Percentiles rank a stretch among this genome's conserved stretches.
Conservation (phyloP, 2,329 filamentous ascomycete genomes). For the Paramyrothecium roridum region DNA sequence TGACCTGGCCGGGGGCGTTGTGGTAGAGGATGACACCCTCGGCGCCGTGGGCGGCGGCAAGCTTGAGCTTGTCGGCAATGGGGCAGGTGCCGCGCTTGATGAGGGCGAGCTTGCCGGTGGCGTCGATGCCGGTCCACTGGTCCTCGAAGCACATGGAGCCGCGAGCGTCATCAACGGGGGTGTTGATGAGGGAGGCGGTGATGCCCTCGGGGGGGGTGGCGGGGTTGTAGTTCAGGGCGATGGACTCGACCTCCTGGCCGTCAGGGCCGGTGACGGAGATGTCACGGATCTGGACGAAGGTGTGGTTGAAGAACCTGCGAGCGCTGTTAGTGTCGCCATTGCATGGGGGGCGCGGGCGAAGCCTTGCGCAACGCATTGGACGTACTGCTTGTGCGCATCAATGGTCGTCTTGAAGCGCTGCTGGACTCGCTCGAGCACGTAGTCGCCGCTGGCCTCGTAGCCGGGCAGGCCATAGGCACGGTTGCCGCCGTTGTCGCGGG, state of each 20-base stretch:
- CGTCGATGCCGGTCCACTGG: constrained; percentile 36
- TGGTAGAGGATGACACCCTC: constrained; percentile 56
- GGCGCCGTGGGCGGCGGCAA: constrained; percentile 32
- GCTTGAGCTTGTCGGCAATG: constrained; percentile 34
- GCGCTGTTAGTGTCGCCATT: background rate
- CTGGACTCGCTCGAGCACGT: constrained; percentile 44
- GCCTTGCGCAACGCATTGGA: background rate
- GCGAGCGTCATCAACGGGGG: constrained; percentile 26
- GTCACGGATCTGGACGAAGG: constrained; percentile 37
- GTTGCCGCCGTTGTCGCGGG: constrained; percentile 52
- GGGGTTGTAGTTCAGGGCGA: constrained; percentile 38
- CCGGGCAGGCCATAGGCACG: constrained; percentile 58
- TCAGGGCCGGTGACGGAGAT: constrained; percentile 42
- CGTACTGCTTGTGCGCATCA: constrained; percentile 37
- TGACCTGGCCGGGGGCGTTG: constrained; percentile 45
- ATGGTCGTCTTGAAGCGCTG: constrained; percentile 36
- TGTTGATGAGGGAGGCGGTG: constrained; percentile 26
- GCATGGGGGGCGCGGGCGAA: too few relatives aligned
- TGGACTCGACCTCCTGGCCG: constrained; percentile 38
- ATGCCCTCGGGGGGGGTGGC: constrained; percentile 30
- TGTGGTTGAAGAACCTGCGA: constrained; percentile 36
- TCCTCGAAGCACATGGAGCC: constrained; percentile 31
- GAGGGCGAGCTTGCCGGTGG: constrained; percentile 36
- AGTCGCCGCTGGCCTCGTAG: constrained; percentile 56
- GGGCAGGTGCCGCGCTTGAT: constrained; percentile 39